phyloP scores from a whole-genome alignment of 345 rosid species.

The Carallia pectinifolia region DNA sequence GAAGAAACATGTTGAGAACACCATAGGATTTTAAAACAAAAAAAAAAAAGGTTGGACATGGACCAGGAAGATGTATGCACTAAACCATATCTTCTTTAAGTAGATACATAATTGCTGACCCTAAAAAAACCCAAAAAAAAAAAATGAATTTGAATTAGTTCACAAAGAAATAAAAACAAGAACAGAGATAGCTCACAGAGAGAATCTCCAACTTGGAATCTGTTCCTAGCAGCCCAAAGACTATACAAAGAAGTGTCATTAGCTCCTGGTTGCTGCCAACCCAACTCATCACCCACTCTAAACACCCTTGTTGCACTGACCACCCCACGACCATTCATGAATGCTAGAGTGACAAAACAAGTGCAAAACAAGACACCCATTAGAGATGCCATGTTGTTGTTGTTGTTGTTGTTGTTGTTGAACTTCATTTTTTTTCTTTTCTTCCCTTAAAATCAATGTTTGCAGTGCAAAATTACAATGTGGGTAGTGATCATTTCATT shows the following conservation, averaged over 20 bases:
- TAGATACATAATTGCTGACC: too few species aligned
- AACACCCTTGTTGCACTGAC: conserved; percentile 42
- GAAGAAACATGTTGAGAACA: too few species aligned
- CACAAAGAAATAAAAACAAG: not conserved
- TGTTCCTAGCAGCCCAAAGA: conserved; percentile 60
- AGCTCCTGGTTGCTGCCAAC: conserved; percentile 59
- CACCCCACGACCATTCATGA: conserved; percentile 16
- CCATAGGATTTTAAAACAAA: too few species aligned
- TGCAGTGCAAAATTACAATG: not conserved
- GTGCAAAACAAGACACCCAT: not conserved
- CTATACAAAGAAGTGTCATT: conserved; percentile 43
- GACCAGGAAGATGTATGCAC: too few species aligned
- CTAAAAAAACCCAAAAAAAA: not conserved
- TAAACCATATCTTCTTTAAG: too few species aligned
- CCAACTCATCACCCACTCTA: conserved; percentile 58
- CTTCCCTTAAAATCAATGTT: too few species aligned
- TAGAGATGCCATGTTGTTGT: conserved; percentile 2
- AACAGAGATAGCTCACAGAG: conserved; percentile 42
- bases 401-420: not conserved
- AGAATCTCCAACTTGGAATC: conserved; percentile 68
- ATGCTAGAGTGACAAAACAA: conserved; percentile 5
- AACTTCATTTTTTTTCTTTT: not conserved
- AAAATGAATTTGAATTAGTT: not conserved
- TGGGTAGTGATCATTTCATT: not conserved
- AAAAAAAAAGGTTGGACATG: too few species aligned